Evolutionary conservation across 1,284 basidiomycete genomes (phyloP).

Genomic region (Hypsizygus ulmarius): DNA sequence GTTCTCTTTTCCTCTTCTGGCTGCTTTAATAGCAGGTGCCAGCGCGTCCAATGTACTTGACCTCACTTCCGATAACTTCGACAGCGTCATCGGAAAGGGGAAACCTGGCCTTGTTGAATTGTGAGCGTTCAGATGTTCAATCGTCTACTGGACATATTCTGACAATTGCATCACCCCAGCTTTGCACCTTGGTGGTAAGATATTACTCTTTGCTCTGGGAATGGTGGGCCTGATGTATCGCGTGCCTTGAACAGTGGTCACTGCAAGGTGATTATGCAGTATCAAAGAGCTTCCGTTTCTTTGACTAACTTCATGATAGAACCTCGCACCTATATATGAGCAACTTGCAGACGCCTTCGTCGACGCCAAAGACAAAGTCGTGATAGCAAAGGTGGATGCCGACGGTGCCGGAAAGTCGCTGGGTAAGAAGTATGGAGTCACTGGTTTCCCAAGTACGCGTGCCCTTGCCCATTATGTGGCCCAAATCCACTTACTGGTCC

Average conservation of each 20-base stretch:
- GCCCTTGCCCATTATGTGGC: slow-evolving; percentile 22
- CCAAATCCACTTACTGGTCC: background rate
- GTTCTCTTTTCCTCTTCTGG: slow-evolving; percentile 55
- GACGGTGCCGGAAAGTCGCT: slow-evolving; percentile 80
- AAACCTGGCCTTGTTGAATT: slow-evolving; percentile 88
- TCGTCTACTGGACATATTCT: slow-evolving; percentile 1
- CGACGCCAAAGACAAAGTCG: slow-evolving; percentile 75
- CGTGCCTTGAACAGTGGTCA: slow-evolving; percentile 56
- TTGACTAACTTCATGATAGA: slow-evolving; percentile 40
- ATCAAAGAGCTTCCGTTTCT: background rate
- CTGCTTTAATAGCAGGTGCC: slow-evolving; percentile 55
- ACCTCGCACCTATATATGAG: slow-evolving; percentile 86
- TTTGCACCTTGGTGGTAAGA: slow-evolving; percentile 84
- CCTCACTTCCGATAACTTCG: slow-evolving; percentile 75
- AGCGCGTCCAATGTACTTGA: slow-evolving; percentile 82
- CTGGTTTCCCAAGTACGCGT: slow-evolving; percentile 79
- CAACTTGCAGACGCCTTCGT: slow-evolving; percentile 85
- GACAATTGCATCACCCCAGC: slow-evolving; percentile 35
- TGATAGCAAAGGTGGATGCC: slow-evolving; percentile 92
- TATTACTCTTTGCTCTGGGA: background rate
- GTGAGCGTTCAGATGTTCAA: slow-evolving; percentile 46
- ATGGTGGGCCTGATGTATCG: background rate
- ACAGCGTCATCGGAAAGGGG: slow-evolving; percentile 69
- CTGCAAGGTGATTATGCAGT: slow-evolving; percentile 59
- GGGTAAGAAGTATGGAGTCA: slow-evolving; percentile 74